Percentiles rank a stretch among this genome's conserved stretches.
Evolutionary conservation across 345 rosid species (phyloP).

Genomic region (Erucastrum elatum): DNA sequence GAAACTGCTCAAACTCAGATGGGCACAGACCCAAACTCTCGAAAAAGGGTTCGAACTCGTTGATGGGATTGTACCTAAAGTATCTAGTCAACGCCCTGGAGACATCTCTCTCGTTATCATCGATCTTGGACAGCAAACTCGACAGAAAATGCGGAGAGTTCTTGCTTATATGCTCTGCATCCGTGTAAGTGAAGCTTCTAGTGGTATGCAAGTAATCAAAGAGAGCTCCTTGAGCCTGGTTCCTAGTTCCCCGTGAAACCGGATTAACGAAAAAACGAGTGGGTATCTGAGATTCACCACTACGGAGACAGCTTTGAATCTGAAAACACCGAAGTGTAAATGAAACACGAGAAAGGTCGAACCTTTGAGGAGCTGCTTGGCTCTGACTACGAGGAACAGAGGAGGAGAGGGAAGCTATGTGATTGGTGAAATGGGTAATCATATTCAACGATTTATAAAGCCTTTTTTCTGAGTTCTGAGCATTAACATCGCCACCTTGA

Average conservation of each 20-base stretch:
- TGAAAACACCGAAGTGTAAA: constrained; percentile 38
- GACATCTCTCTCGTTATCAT: constrained; percentile 50
- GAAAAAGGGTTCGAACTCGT: constrained; percentile 84
- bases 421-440: constrained; percentile 42
- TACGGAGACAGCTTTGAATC: constrained; percentile 31
- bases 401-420: constrained; percentile 35
- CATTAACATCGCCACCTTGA: constrained; percentile 44
- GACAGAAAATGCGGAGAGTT: constrained; percentile 63
- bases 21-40: constrained; percentile 82
- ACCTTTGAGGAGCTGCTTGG: constrained; percentile 23
- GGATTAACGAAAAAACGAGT: constrained; percentile 33
- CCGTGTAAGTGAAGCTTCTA: constrained; percentile 55
- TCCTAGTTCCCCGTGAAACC: constrained; percentile 46
- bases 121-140: constrained; percentile 54
- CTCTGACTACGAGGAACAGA: constrained; percentile 36
- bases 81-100: constrained; percentile 46
- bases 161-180: constrained; percentile 86
- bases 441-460: constrained; percentile 32
- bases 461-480: constrained; percentile 31
- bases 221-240: constrained; percentile 59
- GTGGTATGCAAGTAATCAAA: constrained; percentile 78
- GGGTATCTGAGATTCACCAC: constrained; percentile 31
- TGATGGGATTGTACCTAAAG: constrained; percentile 76
- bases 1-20: constrained; percentile 45
- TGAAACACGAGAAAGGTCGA: constrained; percentile 39